Conservation (phyloP, 768 basidiomycete species). For the Lactarius evosmus region DNA sequence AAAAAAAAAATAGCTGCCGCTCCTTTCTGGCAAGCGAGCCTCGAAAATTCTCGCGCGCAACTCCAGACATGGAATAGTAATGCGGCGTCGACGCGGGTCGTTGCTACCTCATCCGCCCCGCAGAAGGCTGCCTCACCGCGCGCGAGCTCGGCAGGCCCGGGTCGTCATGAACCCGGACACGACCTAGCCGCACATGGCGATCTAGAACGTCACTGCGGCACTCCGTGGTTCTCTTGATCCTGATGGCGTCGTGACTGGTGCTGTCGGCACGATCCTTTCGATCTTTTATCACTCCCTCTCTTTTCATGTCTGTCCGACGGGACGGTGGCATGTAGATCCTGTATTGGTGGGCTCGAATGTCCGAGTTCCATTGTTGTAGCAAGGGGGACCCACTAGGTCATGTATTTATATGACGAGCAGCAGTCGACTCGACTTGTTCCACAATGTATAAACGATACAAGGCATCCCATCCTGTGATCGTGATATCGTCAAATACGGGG, state of each 20-base stretch:
- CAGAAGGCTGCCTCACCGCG: neutral
- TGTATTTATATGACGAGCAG: constrained; percentile 6
- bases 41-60: neutral
- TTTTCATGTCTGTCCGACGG: neutral
- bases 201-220: constrained; percentile 21
- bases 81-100: neutral
- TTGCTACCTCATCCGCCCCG: neutral
- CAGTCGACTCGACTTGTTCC: neutral
- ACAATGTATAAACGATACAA: neutral
- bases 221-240: constrained; percentile 24
- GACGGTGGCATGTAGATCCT: neutral
- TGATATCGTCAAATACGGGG: neutral
- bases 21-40: neutral
- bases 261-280: neutral
- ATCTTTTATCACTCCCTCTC: neutral
- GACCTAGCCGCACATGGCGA: constrained; percentile 16
- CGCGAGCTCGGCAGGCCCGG: neutral
- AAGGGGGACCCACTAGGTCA: neutral
- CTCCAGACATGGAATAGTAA: neutral
- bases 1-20: neutral
- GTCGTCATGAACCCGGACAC: neutral
- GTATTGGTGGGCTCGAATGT: neutral
- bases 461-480: neutral
- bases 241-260: neutral
- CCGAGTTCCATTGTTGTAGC: neutral